These are phyloP conservation scores for Leonotis leonurus DNA, from an alignment of 257 asterid genomes.

Conservation along the genomic window DNA sequence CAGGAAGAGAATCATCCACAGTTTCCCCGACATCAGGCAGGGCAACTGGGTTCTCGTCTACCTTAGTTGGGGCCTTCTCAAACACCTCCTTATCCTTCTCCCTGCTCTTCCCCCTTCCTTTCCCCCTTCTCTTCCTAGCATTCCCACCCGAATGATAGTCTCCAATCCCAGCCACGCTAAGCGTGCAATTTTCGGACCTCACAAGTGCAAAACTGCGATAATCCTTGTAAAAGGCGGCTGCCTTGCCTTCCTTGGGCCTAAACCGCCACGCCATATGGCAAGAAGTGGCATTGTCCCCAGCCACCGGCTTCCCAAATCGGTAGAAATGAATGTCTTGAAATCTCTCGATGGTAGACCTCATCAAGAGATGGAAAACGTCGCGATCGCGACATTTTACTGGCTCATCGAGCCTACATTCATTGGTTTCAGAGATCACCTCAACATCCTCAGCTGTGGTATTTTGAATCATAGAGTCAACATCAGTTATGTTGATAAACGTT, in stretches of 20 bases:
- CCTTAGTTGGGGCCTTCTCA: conserved; percentile 47
- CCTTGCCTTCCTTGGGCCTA: conserved; percentile 91
- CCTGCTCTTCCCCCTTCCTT: conserved; percentile 27
- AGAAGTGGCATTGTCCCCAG: conserved; percentile 44
- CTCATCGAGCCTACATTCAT: conserved; percentile 46
- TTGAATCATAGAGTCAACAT: conserved; percentile 43
- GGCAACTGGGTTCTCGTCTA: conserved; percentile 32
- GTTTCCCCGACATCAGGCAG: conserved; percentile 81
- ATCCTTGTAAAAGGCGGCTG: conserved; percentile 78
- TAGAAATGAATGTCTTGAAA: conserved; percentile 71
- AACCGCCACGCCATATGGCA: conserved; percentile 99
- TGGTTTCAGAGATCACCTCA: conserved; percentile 1
- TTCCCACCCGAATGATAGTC: conserved; percentile 90
- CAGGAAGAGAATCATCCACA: conserved; percentile 76
- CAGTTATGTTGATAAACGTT: conserved; percentile 66
- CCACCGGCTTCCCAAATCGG: conserved; percentile 84
- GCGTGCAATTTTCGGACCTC: conserved; percentile 63
- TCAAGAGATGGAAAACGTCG: conserved; percentile 78
- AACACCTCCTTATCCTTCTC: conserved; percentile 44
- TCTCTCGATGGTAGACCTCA: conserved; percentile 73
- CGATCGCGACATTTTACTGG: conserved; percentile 76
- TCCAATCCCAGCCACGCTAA: conserved; percentile 63
- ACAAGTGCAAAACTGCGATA: conserved; percentile 58
- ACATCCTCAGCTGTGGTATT: conserved; percentile 4
- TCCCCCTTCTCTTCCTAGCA: conserved; percentile 64